Evolutionary conservation across 192 early-diverging fungal species (phyloP), one percentile per base, ranked within the genome.

Genomic region (Backusella liffmaniae): DNA sequence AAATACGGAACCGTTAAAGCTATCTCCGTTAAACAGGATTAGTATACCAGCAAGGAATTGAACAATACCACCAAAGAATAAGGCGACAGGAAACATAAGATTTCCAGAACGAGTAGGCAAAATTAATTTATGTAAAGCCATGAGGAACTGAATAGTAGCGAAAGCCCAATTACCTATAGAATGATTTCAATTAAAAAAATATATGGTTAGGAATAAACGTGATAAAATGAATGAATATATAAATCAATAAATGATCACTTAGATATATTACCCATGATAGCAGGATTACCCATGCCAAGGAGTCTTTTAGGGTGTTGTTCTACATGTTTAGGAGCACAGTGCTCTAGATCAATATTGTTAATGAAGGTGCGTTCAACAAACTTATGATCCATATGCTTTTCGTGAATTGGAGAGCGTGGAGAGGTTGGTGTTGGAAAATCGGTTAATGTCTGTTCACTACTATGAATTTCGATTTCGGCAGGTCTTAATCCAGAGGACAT

Each of bases 61-160:
- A 42, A 72, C 79, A 5, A 80, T 66, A 70, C 79, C 79, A 41
- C 75, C 79, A 77, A 72, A 80, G 66, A 76, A 49, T 4, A 80
- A 39, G 12, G 72, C 79, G 21, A 49, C 65, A 3, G 76, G 75
- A 30, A 80, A 44, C 34, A 80, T 73, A 1, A 74, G n/a, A 70
- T 76, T 49, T 29, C 73, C 73, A 34, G 75, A 41, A 3, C n/a
- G 49, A 51, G 29, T n/a, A n/a, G 79, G 79, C n/a, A 73, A 56
- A 34, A 76, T 56, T 1, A 80, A 30, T 42, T 80, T 77, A 37
- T 65, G 49, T 13, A 72, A 67, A 9, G 59, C 73, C 53, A 80
- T 66, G 13, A 80, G 21, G 1, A 73, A 10, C 21, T 67, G 73
- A 23, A 80, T 76, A 18, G 70, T 70, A 4, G 65, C 74, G 62